A percentile compares a stretch with the other conserved stretches of the same genome.
Evolutionary conservation across 2,329 filamentous ascomycete genomes (phyloP).

Genomic region (Aspergillus intermedius): DNA sequence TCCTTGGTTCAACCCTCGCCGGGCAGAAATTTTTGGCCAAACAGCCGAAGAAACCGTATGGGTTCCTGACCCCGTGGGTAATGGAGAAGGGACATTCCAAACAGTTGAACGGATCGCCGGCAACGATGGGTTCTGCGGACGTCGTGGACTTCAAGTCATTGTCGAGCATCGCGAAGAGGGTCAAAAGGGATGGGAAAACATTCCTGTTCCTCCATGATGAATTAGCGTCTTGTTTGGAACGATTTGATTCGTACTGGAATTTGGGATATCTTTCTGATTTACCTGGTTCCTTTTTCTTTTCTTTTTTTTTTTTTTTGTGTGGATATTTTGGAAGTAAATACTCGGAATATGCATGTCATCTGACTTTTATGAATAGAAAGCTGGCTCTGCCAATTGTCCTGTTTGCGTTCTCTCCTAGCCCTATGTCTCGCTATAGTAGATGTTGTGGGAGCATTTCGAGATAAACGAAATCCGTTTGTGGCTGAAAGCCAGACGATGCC

Average conservation of each 20-base stretch:
- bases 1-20: slow-evolving; percentile 56
- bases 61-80: slow-evolving; percentile 24
- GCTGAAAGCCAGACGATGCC: background rate
- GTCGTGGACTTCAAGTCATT: slow-evolving; percentile 38
- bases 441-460: too few relatives aligned
- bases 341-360: too few relatives aligned
- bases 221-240: background rate
- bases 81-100: slow-evolving; percentile 34
- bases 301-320: background rate
- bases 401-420: too few relatives aligned
- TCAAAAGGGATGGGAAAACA: slow-evolving; percentile 41
- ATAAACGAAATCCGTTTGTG: too few relatives aligned
- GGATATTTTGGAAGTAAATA: too few relatives aligned
- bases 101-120: slow-evolving; percentile 32
- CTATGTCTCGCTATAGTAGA: too few relatives aligned
- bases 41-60: slow-evolving; percentile 36
- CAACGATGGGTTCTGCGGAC: slow-evolving; percentile 42
- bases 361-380: too few relatives aligned
- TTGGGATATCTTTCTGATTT: background rate
- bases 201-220: slow-evolving; percentile 30
- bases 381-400: too few relatives aligned
- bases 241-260: background rate
- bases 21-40: slow-evolving; percentile 54
- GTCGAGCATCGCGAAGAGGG: slow-evolving; percentile 36
- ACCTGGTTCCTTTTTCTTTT: background rate